Base-by-base conservation (phyloP, 345 rosid genomes). In the Lumnitzera littorea region DNA sequence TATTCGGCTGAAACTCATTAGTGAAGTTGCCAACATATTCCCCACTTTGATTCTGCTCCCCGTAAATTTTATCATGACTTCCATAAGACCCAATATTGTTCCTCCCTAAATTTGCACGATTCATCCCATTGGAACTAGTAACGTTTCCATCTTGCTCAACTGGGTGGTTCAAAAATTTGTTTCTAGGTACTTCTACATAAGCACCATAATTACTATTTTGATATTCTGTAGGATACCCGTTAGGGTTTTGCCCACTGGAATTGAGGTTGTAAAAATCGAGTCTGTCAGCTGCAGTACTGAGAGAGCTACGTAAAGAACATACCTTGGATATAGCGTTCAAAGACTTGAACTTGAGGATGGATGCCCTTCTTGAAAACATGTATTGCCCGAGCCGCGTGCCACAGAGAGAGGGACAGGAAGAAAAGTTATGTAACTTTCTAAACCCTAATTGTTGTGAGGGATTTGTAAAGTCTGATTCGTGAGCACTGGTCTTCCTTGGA, bases 281-380 rank as follows among this genome's bases (percentile, higher is more conserved):
- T 67, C 82, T 77, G 77, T 83, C 71, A 17, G 80, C 66, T 8
- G 82, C 84, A 2, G 85, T 83, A 74, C 66, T 66, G 64, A 78
- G 59, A 36, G 67, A 68, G 48, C 58, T 64, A 73, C 56, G 72
- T 0, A 76, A 62, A 57, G 61, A 55, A 64, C 73, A 48, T 76
- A 75, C 78, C 76, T 57, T 67, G 41, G 71, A 58, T 24, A 75
- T 24, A 50, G 74, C 59, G 10, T 71, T 1, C 47, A 71, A 56
- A 46, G 72, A 76, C 11, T 61, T 72, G 59, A 64, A 58, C 20
- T 77, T 69, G 46, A 62, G 66, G 13, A 74, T 50, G 4, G 70
- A 56, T 13, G 61, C 66, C 62, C 78, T 64, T 76, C 63, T 75
- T 25, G 65, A 51, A 72, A 77, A 70, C 89, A 84, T 86, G 43